These are phyloP conservation scores for Apiospora phragmitis DNA, from an alignment of 2,329 filamentous ascomycete species.

Conservation along the genomic window DNA sequence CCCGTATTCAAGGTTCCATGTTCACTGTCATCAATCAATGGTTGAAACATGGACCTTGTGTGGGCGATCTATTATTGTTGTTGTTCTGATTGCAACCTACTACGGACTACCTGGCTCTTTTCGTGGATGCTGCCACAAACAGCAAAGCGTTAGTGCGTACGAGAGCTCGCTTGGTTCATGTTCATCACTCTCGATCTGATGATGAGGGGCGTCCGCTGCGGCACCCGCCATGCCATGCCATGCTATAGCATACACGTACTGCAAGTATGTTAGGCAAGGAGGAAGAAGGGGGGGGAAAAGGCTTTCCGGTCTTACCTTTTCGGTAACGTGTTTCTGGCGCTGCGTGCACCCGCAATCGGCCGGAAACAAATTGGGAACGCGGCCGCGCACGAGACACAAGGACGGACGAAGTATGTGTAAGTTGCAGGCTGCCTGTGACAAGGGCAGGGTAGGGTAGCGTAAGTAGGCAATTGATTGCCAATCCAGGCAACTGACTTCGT, in stretches of 20 bases:
- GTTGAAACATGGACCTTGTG: conserved; percentile 2
- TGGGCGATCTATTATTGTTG: not conserved
- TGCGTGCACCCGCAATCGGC: not conserved
- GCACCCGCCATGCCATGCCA: not conserved
- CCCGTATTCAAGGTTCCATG: conserved; percentile 5
- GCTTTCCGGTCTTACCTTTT: conserved; percentile 3
- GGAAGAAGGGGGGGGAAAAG: not conserved
- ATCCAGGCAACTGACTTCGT: not conserved
- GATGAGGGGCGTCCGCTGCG: not conserved
- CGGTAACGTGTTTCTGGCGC: not conserved
- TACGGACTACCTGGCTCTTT: not conserved
- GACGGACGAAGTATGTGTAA: not conserved
- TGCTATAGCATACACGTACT: not conserved
- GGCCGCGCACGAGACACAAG: not conserved
- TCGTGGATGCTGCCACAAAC: not conserved
- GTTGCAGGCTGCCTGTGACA: not conserved
- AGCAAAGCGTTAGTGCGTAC: conserved; percentile 6
- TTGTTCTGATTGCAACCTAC: not conserved
- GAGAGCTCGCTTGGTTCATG: conserved; percentile 6
- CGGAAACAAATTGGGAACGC: conserved; percentile 6
- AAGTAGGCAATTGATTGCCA: not conserved
- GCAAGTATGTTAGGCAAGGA: not conserved
- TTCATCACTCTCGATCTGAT: not conserved
- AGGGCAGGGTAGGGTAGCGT: not conserved
- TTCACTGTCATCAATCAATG: conserved; percentile 2